Percentiles rank a stretch among this genome's conserved stretches.
phyloP scores from a whole-genome alignment of 2,329 filamentous ascomycete species.

The Davidsoniella australis region DNA sequence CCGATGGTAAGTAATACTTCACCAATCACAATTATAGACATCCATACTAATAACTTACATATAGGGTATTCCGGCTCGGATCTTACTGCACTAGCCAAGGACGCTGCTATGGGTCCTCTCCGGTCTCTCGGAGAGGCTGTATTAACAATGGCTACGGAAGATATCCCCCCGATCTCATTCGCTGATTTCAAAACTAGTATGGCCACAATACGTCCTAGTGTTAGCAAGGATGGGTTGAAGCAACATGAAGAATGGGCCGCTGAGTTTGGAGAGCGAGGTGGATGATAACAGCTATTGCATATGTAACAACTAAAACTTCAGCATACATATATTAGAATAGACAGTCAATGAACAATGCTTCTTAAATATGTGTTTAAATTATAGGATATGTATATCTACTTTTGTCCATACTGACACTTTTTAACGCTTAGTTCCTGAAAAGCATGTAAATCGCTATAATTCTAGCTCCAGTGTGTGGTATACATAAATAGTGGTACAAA shows the following conservation, averaged over 20 bases:
- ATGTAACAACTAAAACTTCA: too few species aligned
- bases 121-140: conserved; percentile 79
- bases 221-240: conserved; percentile 67
- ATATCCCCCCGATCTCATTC: conserved; percentile 75
- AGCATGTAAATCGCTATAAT: too few species aligned
- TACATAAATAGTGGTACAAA: too few species aligned
- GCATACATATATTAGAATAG: neutral
- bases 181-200: conserved; percentile 74
- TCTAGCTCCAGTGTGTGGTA: too few species aligned
- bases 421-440: too few species aligned
- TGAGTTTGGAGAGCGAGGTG: conserved; percentile 83
- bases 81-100: conserved; percentile 90
- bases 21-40: conserved; percentile 9
- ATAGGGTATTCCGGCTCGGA: conserved; percentile 93
- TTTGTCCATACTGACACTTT: too few species aligned
- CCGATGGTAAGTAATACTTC: conserved; percentile 48
- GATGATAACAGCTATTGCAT: conserved; percentile 26
- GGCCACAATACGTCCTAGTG: conserved; percentile 71
- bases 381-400: too few species aligned
- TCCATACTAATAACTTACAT: conserved; percentile 3
- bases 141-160: conserved; percentile 80
- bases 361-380: too few species aligned
- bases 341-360: neutral
- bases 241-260: conserved; percentile 88
- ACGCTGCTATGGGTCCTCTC: conserved; percentile 92